Base-by-base conservation (phyloP, 192 early-diverging fungal genomes). In the Chytriomyces hyalinus region DNA sequence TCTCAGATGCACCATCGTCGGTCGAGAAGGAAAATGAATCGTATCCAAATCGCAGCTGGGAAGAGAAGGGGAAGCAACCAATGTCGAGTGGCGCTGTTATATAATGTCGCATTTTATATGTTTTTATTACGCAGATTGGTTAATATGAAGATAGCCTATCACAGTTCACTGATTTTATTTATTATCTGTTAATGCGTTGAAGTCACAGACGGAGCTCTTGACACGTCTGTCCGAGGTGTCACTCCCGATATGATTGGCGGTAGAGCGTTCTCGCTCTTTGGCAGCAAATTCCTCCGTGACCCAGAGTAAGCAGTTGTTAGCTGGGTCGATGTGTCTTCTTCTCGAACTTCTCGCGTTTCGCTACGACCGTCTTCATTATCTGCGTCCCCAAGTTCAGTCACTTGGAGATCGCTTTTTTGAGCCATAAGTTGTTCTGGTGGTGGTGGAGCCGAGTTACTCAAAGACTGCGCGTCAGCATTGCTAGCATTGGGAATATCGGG, bases 271-370 rank as follows among this genome's bases (percentile, higher is more conserved):
- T 75, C 73, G 61, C 73, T 75, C 26, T 75, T 64, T 15, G 73
- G 73, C 11, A 75, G 15, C 45, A 75, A n/a, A 28, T 75, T 75
- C 46, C 73, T 13, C 51, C 73, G 57, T 47, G 73, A 75, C 7
- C 73, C 73, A 10, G 63, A 51, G 36, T 75, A 75, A 22, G 73
- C 73, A 9, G 73, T 75, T 49, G 73, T 75, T 11, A 75, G 49
- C 45, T 22, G 15, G 11, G 11, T 15, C 11, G 13, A 13, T 13
- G 63, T 22, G 17, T 26, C 63, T 13, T 43, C 63, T 2, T 65
- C 63, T 26, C 4, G 53, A 13, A 20, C 1, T 20, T 57, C 53
- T 20, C 53, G 13, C 53, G 20, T 20, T 57, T 20, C 53, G 20
- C 53, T 20, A 4, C 36, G 36, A 1, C 53, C 53, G 5, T 57